Conservation (phyloP, 306 rosid species). For the Vigna radiata region DNA sequence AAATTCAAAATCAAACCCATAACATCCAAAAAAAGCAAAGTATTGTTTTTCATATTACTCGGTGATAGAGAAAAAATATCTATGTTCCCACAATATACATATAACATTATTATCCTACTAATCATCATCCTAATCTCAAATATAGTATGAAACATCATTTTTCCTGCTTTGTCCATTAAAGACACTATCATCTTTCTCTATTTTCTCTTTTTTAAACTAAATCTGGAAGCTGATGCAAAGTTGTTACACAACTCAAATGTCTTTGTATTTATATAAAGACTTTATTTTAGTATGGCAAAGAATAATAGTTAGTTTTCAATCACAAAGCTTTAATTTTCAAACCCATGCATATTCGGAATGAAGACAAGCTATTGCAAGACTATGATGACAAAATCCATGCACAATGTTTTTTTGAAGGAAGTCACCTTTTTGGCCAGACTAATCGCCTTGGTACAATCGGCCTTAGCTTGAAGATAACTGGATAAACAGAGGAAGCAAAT, state of each 20-base stretch:
- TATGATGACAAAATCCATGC: constrained; percentile 28
- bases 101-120: no score
- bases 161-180: constrained; percentile 18
- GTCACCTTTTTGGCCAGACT: constrained; percentile 86
- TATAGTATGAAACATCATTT: background rate
- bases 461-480: constrained; percentile 88
- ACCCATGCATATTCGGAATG: constrained; percentile 10
- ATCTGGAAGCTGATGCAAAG: background rate
- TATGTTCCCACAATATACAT: no score
- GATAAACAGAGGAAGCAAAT: constrained; percentile 43
- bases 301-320: background rate
- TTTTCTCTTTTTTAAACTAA: background rate
- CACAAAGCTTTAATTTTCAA: constrained; percentile 11
- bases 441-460: constrained; percentile 85
- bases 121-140: no score
- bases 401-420: background rate
- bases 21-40: no score
- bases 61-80: no score
- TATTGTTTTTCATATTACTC: no score
- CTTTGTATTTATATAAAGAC: background rate
- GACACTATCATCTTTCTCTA: background rate
- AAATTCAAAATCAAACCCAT: no score
- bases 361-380: background rate
- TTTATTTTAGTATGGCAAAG: background rate
- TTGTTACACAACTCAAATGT: constrained; percentile 1